Evolutionary conservation across 352 stramenopile species (phyloP), one percentile per base, ranked within the genome.

Genomic region (Blastocystis sp.): DNA sequence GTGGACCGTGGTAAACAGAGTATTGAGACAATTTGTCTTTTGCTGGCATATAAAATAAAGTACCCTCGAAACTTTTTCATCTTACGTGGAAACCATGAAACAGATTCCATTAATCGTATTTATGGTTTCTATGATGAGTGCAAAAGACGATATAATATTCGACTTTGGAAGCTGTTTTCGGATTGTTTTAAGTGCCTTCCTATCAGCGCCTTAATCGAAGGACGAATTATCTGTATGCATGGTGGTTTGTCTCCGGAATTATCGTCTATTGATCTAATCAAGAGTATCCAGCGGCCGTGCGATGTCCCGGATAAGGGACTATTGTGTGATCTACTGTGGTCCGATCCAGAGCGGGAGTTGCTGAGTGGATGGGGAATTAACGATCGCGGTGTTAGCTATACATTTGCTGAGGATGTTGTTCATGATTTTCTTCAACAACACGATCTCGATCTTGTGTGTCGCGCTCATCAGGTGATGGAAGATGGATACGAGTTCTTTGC

Each of bases 51-150:
- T 91, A 98, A 99, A 90, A 97, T 98, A 76, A 98, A 98, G 91
- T 98, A 98, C 89, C 97, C 97, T 0, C 92, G 98, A 89, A 98
- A 98, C 91, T 98, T 99, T 77, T 98, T 99, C 91, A 91, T 99
- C 35, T 92, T 99, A 37, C 94, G 97, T 66, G 97, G 97, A 3
- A 99, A 99, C 92, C 97, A 99, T 91, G 97, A 99, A 91, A 98
- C 96, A 87, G 95, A 96, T 13, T 98, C 94, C 51, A 97, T 99
- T 90, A 99, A 98, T 91, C 96, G 96, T 89, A 99, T 99, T 90
- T 99, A 99, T 91, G 97, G 97, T n/a, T 99, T 99, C 90, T 98
- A 98, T 66, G 95, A 98, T 90, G 97, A 99, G 92, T 99, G 97
- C 91, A 97, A 97, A 91, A 90, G 93, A 42, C 73, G 90, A 90